These are phyloP conservation scores for Fraxinus dipetala DNA, from an alignment of 305 asterid genomes.

Conservation along the genomic window DNA sequence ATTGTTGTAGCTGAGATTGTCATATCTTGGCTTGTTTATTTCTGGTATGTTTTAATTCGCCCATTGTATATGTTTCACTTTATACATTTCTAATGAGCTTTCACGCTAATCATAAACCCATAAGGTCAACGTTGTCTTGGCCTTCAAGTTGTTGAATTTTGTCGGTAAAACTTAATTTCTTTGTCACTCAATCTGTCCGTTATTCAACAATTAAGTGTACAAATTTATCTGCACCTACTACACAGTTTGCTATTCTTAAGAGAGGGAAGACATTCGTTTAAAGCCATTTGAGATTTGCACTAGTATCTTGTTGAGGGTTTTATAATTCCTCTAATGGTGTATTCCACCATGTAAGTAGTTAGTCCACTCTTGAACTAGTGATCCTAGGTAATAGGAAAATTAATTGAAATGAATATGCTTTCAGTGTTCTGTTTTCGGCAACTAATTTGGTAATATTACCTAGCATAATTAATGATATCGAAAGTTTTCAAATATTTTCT, in stretches of 20 bases:
- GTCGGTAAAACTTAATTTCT: not conserved
- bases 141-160: slow-evolving; percentile 6
- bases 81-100: not conserved
- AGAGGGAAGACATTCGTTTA: not conserved
- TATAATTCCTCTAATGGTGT: not conserved
- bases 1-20: slow-evolving; percentile 34
- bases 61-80: slow-evolving; percentile 14
- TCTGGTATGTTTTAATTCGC: slow-evolving; percentile 28
- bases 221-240: not conserved
- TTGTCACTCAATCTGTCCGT: not conserved
- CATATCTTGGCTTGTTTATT: slow-evolving; percentile 12
- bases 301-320: not conserved
- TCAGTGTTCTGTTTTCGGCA: not conserved
- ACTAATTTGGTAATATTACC: not conserved
- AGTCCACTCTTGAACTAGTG: not conserved
- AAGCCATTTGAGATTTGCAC: not conserved
- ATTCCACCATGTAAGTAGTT: not conserved
- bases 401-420: not conserved
- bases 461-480: not conserved
- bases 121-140: not conserved
- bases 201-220: not conserved
- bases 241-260: not conserved
- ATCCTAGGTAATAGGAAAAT: not conserved
- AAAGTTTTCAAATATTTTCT: not conserved
- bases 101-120: not conserved